Evolutionary conservation across 345 rosid species (phyloP).

Genomic region (Euphorbia pulcherrima): DNA sequence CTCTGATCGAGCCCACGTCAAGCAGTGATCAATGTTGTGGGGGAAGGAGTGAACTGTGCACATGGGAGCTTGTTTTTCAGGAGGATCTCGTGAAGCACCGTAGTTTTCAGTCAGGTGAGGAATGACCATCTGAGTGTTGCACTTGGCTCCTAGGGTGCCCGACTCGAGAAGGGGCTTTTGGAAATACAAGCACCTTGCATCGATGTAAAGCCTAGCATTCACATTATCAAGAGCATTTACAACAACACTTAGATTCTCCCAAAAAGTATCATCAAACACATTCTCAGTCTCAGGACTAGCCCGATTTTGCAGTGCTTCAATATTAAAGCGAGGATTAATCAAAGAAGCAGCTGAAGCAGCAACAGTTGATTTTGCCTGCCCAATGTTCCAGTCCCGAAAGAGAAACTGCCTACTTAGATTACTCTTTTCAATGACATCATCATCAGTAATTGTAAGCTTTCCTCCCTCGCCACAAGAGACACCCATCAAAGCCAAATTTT

Average conservation of each 20-base stretch:
- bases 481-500: conserved; percentile 93
- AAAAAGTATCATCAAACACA: conserved; percentile 81
- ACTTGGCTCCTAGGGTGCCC: conserved; percentile 93
- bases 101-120: conserved; percentile 97
- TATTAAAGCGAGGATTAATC: conserved; percentile 61
- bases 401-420: conserved; percentile 97
- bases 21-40: conserved; percentile 96
- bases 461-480: conserved; percentile 80
- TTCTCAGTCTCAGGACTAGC: conserved; percentile 89
- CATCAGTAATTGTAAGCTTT: conserved; percentile 84
- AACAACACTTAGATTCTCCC: conserved; percentile 77
- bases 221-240: conserved; percentile 93
- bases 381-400: conserved; percentile 98
- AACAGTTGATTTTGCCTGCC: conserved; percentile 96
- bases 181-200: conserved; percentile 91
- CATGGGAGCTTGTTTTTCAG: conserved; percentile 99
- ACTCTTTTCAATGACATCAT: conserved; percentile 99
- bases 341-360: conserved; percentile 85
- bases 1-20: conserved; percentile 99
- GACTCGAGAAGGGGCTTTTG: conserved; percentile 99
- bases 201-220: conserved; percentile 91
- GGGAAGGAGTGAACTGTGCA: conserved; percentile 99
- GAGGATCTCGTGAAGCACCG: conserved; percentile 98
- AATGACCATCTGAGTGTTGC: conserved; percentile 98
- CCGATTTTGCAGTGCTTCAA: conserved; percentile 92